These are phyloP conservation scores for Suillus paluster DNA, from an alignment of 768 basidiomycete genomes.

Conservation along the genomic window DNA sequence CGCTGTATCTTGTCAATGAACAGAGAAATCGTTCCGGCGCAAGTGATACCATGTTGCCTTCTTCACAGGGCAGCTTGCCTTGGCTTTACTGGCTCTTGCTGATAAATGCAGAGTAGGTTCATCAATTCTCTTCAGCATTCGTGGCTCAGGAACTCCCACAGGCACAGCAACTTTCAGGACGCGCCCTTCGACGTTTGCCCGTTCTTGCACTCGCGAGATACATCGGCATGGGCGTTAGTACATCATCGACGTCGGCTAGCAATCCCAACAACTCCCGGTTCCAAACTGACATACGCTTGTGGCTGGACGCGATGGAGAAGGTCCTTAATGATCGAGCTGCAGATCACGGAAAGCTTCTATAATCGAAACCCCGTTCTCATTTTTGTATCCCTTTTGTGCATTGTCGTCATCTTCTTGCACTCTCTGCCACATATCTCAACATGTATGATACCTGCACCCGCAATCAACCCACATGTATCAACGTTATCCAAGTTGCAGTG, in stretches of 20 bases:
- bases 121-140: conserved; percentile 1
- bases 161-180: conserved; percentile 87
- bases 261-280: conserved; percentile 14
- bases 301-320: conserved; percentile 86
- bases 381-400: conserved; percentile 13
- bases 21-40: conserved; percentile 14
- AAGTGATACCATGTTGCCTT: conserved; percentile 30
- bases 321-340: conserved; percentile 64
- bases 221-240: conserved; percentile 54
- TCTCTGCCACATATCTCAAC: conserved; percentile 2
- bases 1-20: conserved; percentile 26
- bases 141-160: conserved; percentile 27
- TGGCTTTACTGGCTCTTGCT: conserved; percentile 70
- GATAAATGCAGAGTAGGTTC: conserved; percentile 74
- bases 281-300: conserved; percentile 56
- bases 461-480: conserved; percentile 1
- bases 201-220: conserved; percentile 90
- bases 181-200: conserved; percentile 90
- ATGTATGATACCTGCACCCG: conserved; percentile 7
- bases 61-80: conserved; percentile 59
- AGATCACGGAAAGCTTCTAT: conserved; percentile 53
- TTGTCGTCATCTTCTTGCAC: conserved; percentile 18
- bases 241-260: conserved; percentile 19
- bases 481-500: neutral
- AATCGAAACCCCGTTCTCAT: conserved; percentile 9